phyloP scores from a whole-genome alignment of 805 yeast genomes.

The Metschnikowia orientalis region DNA sequence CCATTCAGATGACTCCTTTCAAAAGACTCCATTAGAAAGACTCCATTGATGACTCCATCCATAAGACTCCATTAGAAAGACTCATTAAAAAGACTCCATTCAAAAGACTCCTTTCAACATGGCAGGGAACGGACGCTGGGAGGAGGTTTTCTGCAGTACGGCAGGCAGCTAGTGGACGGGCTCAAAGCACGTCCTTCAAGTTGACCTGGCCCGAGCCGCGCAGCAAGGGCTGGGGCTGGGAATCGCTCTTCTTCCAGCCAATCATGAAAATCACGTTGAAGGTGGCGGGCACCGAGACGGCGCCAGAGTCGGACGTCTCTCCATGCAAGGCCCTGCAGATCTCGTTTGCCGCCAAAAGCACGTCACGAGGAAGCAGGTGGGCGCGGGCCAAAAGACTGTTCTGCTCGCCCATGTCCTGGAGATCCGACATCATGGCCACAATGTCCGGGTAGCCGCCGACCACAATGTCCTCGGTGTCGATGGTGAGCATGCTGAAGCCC shows the following conservation, averaged over 20 bases:
- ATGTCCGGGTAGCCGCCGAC: constrained; percentile 73
- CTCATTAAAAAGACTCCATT: too few relatives aligned
- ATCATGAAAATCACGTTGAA: constrained; percentile 76
- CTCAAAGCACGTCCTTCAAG: constrained; percentile 60
- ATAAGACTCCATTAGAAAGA: too few relatives aligned
- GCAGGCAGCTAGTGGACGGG: too few relatives aligned
- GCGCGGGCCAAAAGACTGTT: constrained; percentile 58
- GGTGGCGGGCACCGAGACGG: constrained; percentile 66
- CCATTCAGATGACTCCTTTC: too few relatives aligned
- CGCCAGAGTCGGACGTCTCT: constrained; percentile 45
- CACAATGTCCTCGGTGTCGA: constrained; percentile 78
- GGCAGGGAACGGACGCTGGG: too few relatives aligned
- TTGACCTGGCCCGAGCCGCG: constrained; percentile 70
- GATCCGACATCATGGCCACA: constrained; percentile 60
- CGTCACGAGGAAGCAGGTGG: constrained; percentile 46
- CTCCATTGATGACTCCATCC: too few relatives aligned
- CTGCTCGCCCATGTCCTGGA: constrained; percentile 81
- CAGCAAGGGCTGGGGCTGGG: constrained; percentile 67
- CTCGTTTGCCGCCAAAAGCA: constrained; percentile 70
- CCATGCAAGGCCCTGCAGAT: constrained; percentile 72
- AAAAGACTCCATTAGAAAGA: too few relatives aligned
- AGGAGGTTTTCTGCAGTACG: too few relatives aligned
- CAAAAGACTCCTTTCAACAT: too few relatives aligned
- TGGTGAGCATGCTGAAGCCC: constrained; percentile 73
- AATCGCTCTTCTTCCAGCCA: constrained; percentile 77